These are phyloP conservation scores for Tubosaeta sp. DNA, from an alignment of 768 basidiomycete species.

Conservation along the genomic window DNA sequence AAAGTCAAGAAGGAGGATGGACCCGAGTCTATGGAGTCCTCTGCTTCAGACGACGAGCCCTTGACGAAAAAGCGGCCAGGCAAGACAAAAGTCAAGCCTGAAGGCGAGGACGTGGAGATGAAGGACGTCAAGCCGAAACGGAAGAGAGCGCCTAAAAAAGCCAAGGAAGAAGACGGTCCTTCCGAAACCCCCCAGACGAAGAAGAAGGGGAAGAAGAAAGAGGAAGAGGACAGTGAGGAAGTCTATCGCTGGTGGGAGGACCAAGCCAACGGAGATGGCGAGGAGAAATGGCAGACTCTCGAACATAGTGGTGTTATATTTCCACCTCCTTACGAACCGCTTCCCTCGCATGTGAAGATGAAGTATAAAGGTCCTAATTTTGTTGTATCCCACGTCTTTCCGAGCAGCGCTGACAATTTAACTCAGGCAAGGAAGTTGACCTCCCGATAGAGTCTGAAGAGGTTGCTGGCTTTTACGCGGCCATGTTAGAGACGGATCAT, in stretches of 20 bases:
- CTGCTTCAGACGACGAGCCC: constrained; percentile 37
- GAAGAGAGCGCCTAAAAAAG: constrained; percentile 52
- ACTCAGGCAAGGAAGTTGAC: constrained; percentile 67
- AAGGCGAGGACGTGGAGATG: constrained; percentile 44
- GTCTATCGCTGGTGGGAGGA: constrained; percentile 87
- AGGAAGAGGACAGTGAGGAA: constrained; percentile 60
- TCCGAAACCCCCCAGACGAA: constrained; percentile 45
- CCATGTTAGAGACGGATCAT: constrained; percentile 90
- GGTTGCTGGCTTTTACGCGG: constrained; percentile 94
- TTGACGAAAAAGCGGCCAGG: constrained; percentile 20
- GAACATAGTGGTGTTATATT: constrained; percentile 94
- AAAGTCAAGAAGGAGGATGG: constrained; percentile 55
- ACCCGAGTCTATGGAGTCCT: constrained; percentile 10
- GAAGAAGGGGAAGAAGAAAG: constrained; percentile 54
- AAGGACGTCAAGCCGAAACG: constrained; percentile 39
- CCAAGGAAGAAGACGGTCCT: constrained; percentile 42
- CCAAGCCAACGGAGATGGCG: constrained; percentile 67
- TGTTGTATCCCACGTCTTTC: constrained; percentile 7
- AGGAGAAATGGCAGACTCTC: constrained; percentile 91
- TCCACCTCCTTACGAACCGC: constrained; percentile 87
- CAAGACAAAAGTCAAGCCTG: constrained; percentile 42
- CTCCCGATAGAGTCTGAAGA: constrained; percentile 89
- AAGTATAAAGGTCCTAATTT: constrained; percentile 77
- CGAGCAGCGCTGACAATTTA: constrained; percentile 14
- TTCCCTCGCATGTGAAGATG: constrained; percentile 86